These are phyloP conservation scores for Neobulgaria alba DNA, from an alignment of 2,329 filamentous ascomycete genomes.

Conservation along the genomic window DNA sequence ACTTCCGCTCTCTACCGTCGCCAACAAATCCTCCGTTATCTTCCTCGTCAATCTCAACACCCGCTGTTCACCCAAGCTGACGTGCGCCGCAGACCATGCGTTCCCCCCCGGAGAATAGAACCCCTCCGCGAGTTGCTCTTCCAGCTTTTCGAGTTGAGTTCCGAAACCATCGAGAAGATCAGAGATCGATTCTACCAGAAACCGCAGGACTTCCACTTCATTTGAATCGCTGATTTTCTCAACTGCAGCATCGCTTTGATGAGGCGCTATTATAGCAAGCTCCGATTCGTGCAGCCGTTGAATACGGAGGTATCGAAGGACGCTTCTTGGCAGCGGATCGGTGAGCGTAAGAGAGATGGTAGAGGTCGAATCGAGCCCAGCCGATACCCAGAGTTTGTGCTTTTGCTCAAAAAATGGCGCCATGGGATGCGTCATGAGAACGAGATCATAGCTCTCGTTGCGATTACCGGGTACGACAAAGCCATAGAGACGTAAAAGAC, in stretches of 20 bases:
- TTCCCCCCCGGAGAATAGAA: slow-evolving; percentile 5
- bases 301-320: slow-evolving; percentile 9
- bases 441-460: slow-evolving; percentile 9
- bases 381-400: slow-evolving; percentile 7
- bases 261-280: slow-evolving; percentile 4
- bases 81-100: slow-evolving; percentile 9
- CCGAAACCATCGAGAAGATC: slow-evolving; percentile 8
- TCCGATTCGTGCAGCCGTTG: slow-evolving; percentile 8
- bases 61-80: slow-evolving; percentile 9
- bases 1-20: slow-evolving; percentile 7
- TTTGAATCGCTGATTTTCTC: slow-evolving; percentile 8
- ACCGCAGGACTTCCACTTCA: slow-evolving; percentile 8
- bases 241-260: slow-evolving; percentile 8
- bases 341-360: slow-evolving; percentile 7
- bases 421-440: slow-evolving; percentile 7
- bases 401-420: slow-evolving; percentile 9
- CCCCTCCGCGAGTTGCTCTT: slow-evolving; percentile 8
- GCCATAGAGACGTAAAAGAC: slow-evolving; percentile 9
- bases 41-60: slow-evolving; percentile 10
- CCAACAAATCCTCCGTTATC: slow-evolving; percentile 7
- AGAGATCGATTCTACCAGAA: slow-evolving; percentile 10
- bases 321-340: slow-evolving; percentile 7
- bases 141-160: slow-evolving; percentile 6
- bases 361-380: slow-evolving; percentile 8
- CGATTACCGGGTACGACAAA: slow-evolving; percentile 8